phyloP scores from a whole-genome alignment of 305 asterid species.

The Fraxinus sp. region DNA sequence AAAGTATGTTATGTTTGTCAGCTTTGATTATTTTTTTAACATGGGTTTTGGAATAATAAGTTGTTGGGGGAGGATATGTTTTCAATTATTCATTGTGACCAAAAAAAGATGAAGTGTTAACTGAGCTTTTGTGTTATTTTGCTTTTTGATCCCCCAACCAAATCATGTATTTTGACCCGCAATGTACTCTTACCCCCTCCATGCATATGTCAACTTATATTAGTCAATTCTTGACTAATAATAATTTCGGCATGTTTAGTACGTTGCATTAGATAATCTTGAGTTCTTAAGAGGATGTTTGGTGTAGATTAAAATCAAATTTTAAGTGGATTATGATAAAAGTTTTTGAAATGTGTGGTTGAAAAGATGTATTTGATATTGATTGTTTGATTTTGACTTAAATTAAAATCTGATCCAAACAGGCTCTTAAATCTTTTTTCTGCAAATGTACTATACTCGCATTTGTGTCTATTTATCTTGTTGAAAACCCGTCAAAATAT shows the following conservation, averaged over 20 bases:
- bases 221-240: background rate
- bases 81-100: no score
- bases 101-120: no score
- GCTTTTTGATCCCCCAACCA: background rate
- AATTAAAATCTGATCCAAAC: no score
- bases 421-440: background rate
- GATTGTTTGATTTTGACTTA: no score
- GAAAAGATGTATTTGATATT: no score
- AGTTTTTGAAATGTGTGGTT: no score
- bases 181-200: background rate
- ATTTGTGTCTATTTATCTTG: background rate
- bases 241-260: background rate
- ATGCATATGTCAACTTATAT: background rate
- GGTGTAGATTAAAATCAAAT: no score
- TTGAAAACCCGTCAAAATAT: background rate
- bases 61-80: no score
- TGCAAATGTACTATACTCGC: background rate
- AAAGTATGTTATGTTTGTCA: conserved; percentile 30
- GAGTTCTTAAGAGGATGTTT: background rate
- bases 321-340: no score
- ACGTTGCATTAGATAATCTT: background rate
- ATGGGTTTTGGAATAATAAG: no score
- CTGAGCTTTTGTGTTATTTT: no score
- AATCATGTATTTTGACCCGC: conserved; percentile 6
- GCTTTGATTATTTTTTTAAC: conserved; percentile 7